phyloP scores from a whole-genome alignment of 2,329 filamentous ascomycete species.

The Pseudogymnoascus sp. region DNA sequence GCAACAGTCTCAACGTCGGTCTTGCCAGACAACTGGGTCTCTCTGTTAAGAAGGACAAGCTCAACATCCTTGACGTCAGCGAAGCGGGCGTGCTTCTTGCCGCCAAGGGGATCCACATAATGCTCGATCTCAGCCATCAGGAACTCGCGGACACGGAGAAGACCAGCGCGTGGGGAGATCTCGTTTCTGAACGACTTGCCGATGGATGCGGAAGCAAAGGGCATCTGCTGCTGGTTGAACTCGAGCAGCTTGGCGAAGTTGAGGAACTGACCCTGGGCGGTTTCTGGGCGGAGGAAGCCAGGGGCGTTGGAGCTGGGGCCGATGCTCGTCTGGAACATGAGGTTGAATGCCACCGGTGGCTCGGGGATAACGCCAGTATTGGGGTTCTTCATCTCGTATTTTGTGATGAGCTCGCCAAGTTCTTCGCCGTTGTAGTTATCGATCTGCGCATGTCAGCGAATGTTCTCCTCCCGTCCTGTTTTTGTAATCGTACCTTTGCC shows the following conservation, averaged over 20 bases:
- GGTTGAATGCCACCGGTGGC: conserved; percentile 86
- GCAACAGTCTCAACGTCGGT: conserved; percentile 66
- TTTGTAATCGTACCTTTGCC: conserved; percentile 47
- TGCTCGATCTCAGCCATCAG: conserved; percentile 99
- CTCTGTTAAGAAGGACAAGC: conserved; percentile 74
- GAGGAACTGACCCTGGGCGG: conserved; percentile 94
- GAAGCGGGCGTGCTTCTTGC: conserved; percentile 92
- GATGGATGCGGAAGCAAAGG: conserved; percentile 93
- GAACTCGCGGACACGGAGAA: conserved; percentile 92
- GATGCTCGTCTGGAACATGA: conserved; percentile 97
- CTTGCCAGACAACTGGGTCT: conserved; percentile 80
- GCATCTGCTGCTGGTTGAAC: conserved; percentile 92
- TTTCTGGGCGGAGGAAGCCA: conserved; percentile 86
- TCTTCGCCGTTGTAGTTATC: conserved; percentile 89
- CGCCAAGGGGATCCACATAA: conserved; percentile 87
- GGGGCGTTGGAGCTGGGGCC: conserved; percentile 82
- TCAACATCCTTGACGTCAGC: conserved; percentile 75
- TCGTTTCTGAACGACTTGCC: conserved; percentile 98
- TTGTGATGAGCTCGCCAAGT: conserved; percentile 80
- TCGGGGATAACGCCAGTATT: conserved; percentile 68
- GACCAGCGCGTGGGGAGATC: conserved; percentile 85
- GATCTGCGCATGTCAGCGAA: conserved; percentile 45
- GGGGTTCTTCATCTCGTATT: conserved; percentile 87
- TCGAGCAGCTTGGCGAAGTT: conserved; percentile 96
- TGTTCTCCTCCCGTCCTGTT: background rate